phyloP scores from a whole-genome alignment of 164 flowering plant species.

The Liriodendron chinense region DNA sequence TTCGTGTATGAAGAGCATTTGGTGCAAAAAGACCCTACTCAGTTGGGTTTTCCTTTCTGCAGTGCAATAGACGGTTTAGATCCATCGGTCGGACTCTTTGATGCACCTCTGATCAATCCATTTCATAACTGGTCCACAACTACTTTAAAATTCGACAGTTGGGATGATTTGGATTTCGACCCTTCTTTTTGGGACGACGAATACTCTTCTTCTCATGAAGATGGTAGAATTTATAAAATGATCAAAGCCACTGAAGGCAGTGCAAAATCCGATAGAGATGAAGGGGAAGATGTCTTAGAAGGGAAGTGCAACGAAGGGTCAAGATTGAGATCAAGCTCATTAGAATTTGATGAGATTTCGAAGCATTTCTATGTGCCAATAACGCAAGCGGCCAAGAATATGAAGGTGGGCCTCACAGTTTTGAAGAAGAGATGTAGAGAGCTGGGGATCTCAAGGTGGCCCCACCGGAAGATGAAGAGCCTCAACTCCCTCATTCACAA shows the following conservation, averaged over 20 bases:
- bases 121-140: background rate
- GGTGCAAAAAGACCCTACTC: too few relatives aligned
- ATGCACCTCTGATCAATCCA: background rate
- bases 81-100: background rate
- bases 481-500: conserved; percentile 47
- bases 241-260: background rate
- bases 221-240: background rate
- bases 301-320: background rate
- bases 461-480: conserved; percentile 65
- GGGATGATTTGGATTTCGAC: background rate
- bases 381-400: conserved; percentile 47
- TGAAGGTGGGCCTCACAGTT: conserved; percentile 54
- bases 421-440: conserved; percentile 68
- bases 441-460: conserved; percentile 56
- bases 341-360: conserved; percentile 54
- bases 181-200: background rate
- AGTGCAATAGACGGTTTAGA: background rate
- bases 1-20: too few relatives aligned
- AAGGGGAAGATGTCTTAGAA: background rate
- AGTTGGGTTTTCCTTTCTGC: background rate
- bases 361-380: conserved; percentile 54
- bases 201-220: background rate
- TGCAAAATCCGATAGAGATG: background rate
- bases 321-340: conserved; percentile 17
- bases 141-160: background rate